Evolutionary conservation across 441 rosid species (phyloP), one percentile per base, ranked within the genome.

Genomic region (Adansonia grandidieri): DNA sequence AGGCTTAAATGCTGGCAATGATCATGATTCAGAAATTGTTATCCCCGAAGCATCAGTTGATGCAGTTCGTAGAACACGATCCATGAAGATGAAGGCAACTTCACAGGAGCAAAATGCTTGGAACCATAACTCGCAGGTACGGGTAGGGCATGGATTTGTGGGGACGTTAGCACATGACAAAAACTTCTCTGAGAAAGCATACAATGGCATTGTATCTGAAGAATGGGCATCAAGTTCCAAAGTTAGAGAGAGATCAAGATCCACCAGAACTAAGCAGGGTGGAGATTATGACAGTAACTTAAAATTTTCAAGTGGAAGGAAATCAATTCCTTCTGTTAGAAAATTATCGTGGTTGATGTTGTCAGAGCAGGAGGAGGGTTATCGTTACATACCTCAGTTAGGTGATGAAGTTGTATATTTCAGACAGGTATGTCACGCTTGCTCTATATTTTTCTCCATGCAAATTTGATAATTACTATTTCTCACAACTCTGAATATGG

Each of bases 361-460:
- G 85, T 87, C 87, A 48, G 90, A 88, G 80, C 92, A 85, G 24
- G 97, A 92, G 80, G 88, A 85, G 84, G 86, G 92, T 51, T 89
- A 86, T 80, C 93, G 90, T 53, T 92, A 90, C 76, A 88, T 92
- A 67, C 94, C 97, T 20, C 97, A 92, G 88, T 86, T 88, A 67
- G 92, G 92, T 8, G 97, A 92, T 70, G 92, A 87, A 84, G 94
- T 92, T 80, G 86, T 91, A 78, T 90, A 89, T 84, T 81, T 89
- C 82, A 88, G 88, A 87, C 94, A 92, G 91, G 97, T 88, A 82
- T 47, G 71, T 63, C n/a, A 24, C 64, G 17, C 74, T 45, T 61
- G 62, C 73, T 77, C 28, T 9, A 11, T 24, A 2, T 66, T 47
- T 79, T 15, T 42, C 5, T 11, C 3, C 8, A 32, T 51, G 4